phyloP scores from a whole-genome alignment of 192 early-diverging fungal species.

The Gryganskiella cystojenkinii region DNA sequence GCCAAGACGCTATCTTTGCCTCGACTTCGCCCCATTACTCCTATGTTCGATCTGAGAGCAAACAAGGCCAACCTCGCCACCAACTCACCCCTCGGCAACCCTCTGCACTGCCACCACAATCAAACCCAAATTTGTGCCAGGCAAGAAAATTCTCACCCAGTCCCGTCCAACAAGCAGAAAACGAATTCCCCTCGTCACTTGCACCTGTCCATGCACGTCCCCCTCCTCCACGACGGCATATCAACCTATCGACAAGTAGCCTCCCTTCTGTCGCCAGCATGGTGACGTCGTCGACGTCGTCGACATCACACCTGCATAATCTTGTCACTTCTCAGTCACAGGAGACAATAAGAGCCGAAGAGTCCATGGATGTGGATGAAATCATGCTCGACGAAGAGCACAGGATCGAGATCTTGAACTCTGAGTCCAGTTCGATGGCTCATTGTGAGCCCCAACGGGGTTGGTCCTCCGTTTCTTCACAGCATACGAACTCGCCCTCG shows the following conservation, averaged over 20 bases:
- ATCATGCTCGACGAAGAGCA: conserved; percentile 13
- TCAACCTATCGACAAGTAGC: conserved; percentile 4
- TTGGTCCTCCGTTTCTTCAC: conserved; percentile 34
- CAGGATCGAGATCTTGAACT: conserved; percentile 15
- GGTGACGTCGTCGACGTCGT: conserved; percentile 6
- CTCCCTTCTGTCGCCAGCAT: conserved; percentile 35
- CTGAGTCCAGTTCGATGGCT: conserved; percentile 39
- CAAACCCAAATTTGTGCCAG: no score
- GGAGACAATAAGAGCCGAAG: not conserved
- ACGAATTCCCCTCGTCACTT: not conserved
- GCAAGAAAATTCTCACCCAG: conserved; percentile 1
- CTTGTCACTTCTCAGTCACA: not conserved
- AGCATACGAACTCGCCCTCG: conserved; percentile 34
- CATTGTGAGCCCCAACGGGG: conserved; percentile 36
- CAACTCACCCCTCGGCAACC: no score
- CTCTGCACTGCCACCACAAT: no score
- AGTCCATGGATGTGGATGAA: not conserved
- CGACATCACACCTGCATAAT: not conserved
- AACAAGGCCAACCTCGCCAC: no score
- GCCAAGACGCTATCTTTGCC: no score
- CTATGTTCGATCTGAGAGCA: no score
- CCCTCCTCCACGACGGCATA: not conserved
- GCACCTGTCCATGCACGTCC: not conserved
- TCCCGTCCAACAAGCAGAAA: not conserved
- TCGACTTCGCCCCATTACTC: no score